Evolutionary conservation across 2,329 filamentous ascomycete genomes (phyloP).

Genomic region (Colletotrichum aenigma): DNA sequence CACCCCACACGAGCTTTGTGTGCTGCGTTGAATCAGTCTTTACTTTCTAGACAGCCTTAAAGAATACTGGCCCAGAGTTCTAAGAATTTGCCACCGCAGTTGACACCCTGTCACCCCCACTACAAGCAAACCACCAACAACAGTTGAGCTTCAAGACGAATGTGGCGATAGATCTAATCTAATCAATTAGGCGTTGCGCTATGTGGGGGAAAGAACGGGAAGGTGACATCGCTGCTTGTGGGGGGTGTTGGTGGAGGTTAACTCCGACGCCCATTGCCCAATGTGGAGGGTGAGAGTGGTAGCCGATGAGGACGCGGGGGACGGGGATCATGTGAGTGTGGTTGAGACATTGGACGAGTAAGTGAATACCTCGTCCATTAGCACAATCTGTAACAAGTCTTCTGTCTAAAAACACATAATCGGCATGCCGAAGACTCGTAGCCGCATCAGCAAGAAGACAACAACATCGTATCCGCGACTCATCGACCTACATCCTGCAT

Average conservation of each 20-base stretch:
- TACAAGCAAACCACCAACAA: not conserved
- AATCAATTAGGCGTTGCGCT: not conserved
- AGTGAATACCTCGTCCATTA: not conserved
- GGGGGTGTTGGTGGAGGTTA: conserved; percentile 6
- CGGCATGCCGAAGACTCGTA: not conserved
- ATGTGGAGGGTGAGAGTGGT: not conserved
- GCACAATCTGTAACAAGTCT: not conserved
- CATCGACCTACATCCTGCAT: not conserved
- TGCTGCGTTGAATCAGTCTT: not conserved
- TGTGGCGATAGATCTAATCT: not conserved
- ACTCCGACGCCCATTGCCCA: not conserved
- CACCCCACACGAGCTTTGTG: not conserved
- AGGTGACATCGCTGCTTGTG: not conserved
- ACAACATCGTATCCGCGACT: not conserved
- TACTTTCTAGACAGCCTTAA: not conserved
- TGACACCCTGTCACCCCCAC: not conserved
- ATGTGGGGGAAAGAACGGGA: not conserved
- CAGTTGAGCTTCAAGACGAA: not conserved
- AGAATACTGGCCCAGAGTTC: not conserved
- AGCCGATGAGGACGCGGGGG: not conserved
- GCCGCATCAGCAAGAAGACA: not conserved
- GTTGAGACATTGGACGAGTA: not conserved
- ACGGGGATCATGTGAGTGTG: not conserved
- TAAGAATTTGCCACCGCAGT: not conserved
- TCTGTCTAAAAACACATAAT: not conserved